Conservation (phyloP, 306 rosid species). For the Ormosia emarginata region DNA sequence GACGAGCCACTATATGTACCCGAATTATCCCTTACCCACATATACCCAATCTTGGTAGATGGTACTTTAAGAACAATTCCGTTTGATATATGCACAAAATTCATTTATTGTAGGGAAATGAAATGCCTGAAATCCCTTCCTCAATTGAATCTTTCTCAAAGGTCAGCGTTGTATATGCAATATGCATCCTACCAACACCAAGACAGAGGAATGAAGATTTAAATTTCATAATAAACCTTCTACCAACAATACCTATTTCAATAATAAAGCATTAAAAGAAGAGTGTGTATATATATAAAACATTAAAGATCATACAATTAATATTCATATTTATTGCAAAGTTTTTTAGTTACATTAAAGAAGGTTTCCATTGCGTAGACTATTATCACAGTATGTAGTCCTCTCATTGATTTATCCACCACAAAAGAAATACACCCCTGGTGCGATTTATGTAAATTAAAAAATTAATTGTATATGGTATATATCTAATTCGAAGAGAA, state of each 20-base stretch:
- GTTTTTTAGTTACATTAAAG: slow-evolving; percentile 13
- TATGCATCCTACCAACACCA: slow-evolving; percentile 5
- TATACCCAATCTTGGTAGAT: not conserved
- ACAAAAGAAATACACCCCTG: not conserved
- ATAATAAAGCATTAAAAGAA: slow-evolving; percentile 39
- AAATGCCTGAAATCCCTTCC: not conserved
- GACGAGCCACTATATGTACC: too few species aligned
- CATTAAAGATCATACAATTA: slow-evolving; percentile 18
- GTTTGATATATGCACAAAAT: slow-evolving; percentile 3
- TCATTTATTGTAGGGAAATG: slow-evolving; percentile 22
- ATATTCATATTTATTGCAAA: slow-evolving; percentile 19
- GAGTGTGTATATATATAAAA: not conserved
- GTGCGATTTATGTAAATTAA: not conserved
- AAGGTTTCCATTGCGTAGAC: not conserved
- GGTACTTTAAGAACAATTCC: not conserved
- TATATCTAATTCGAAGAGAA: not conserved
- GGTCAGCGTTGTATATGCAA: not conserved
- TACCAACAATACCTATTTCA: slow-evolving; percentile 26
- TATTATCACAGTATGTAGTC: not conserved
- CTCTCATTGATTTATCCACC: not conserved
- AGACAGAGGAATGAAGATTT: slow-evolving; percentile 8
- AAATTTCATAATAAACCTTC: slow-evolving; percentile 28
- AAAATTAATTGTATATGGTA: not conserved
- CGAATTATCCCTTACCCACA: too few species aligned
- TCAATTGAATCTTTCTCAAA: not conserved